These are phyloP conservation scores for Saccharomyces hybrid DNA, from an alignment of 1,139 yeast species.

Conservation along the genomic window DNA sequence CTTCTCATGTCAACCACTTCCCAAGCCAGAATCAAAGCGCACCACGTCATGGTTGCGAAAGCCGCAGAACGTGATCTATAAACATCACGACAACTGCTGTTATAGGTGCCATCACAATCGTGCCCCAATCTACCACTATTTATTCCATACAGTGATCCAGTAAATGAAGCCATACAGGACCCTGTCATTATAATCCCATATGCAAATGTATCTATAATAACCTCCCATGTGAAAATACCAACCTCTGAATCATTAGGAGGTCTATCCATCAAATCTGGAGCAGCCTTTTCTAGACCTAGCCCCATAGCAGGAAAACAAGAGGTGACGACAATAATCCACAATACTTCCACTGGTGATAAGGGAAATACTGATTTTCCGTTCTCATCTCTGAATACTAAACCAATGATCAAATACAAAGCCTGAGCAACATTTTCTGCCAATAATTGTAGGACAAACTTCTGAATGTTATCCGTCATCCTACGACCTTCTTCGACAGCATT, in stretches of 20 bases:
- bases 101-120: slow-evolving; percentile 49
- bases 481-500: slow-evolving; percentile 95
- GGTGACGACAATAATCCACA: slow-evolving; percentile 96
- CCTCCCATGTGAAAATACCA: slow-evolving; percentile 64
- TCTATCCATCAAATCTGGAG: slow-evolving; percentile 85
- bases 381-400: slow-evolving; percentile 67
- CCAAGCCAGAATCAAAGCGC: slow-evolving; percentile 82
- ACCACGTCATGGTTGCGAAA: slow-evolving; percentile 86
- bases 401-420: slow-evolving; percentile 74
- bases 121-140: slow-evolving; percentile 64
- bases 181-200: slow-evolving; percentile 72
- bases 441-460: slow-evolving; percentile 88
- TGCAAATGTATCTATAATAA: slow-evolving; percentile 64
- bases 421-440: slow-evolving; percentile 86
- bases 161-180: slow-evolving; percentile 62
- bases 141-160: slow-evolving; percentile 54
- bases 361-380: slow-evolving; percentile 67
- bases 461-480: slow-evolving; percentile 90
- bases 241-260: slow-evolving; percentile 89
- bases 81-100: slow-evolving; percentile 51
- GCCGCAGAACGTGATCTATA: slow-evolving; percentile 76
- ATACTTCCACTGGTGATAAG: slow-evolving; percentile 92
- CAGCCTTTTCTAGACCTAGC: slow-evolving; percentile 94
- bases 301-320: slow-evolving; percentile 99
- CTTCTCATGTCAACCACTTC: slow-evolving; percentile 74